Evolutionary conservation across 768 basidiomycete species (phyloP).

Genomic region (Guyanaporus albipodus): DNA sequence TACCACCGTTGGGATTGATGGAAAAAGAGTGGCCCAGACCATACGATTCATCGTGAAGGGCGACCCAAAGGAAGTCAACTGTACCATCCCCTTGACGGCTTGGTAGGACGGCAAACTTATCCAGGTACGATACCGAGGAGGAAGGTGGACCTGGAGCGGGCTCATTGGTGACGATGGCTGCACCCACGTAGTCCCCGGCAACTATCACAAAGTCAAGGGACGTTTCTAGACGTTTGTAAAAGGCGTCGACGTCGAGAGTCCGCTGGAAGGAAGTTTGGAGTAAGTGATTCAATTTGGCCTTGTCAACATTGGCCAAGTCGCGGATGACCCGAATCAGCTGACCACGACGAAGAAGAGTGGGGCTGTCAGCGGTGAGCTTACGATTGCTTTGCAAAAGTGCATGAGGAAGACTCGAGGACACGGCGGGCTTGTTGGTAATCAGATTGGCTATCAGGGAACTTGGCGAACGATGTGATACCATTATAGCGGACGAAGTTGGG

Average conservation of each 20-base stretch:
- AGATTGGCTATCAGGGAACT: constrained; percentile 95
- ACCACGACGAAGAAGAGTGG: constrained; percentile 88
- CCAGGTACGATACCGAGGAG: constrained; percentile 79
- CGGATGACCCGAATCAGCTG: constrained; percentile 82
- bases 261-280: constrained; percentile 86
- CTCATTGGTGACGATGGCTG: constrained; percentile 85
- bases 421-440: constrained; percentile 96
- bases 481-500: constrained; percentile 85
- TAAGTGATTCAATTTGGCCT: constrained; percentile 66
- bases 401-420: constrained; percentile 93
- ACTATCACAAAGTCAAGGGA: constrained; percentile 89
- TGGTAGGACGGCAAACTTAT: constrained; percentile 97
- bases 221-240: constrained; percentile 73
- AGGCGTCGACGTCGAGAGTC: constrained; percentile 64
- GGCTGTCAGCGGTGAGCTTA: constrained; percentile 84
- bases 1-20: constrained; percentile 92
- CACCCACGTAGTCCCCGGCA: constrained; percentile 93
- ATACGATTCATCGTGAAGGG: constrained; percentile 96
- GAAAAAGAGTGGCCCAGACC: constrained; percentile 92
- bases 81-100: constrained; percentile 97
- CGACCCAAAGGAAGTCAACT: constrained; percentile 99
- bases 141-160: constrained; percentile 30
- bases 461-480: constrained; percentile 96
- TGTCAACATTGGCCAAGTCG: constrained; percentile 65
- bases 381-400: constrained; percentile 85